Conservation (phyloP, 2,329 filamentous ascomycete genomes). For the Trichoderma oligosporum region DNA sequence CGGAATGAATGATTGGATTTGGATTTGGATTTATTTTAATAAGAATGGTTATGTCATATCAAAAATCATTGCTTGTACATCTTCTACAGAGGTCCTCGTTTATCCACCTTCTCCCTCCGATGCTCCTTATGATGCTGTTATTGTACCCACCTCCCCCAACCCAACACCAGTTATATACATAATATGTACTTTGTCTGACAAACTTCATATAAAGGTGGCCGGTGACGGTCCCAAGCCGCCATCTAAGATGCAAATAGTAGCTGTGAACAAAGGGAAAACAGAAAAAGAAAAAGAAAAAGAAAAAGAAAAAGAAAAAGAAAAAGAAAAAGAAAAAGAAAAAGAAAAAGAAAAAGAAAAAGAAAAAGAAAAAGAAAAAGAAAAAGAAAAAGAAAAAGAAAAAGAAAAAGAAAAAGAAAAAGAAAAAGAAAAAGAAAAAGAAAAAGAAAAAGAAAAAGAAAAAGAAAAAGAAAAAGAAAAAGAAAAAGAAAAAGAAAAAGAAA, state of each 20-base stretch:
- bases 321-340: too few relatives aligned
- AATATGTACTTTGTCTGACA: slow-evolving; percentile 16
- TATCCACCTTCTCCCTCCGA: slow-evolving; percentile 18
- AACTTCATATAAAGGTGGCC: not conserved
- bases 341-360: too few relatives aligned
- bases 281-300: not conserved
- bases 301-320: too few relatives aligned
- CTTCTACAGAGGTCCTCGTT: not conserved
- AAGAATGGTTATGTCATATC: not conserved
- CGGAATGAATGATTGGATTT: not conserved
- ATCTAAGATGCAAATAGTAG: slow-evolving; percentile 16
- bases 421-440: too few relatives aligned
- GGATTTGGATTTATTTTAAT: not conserved
- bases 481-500: too few relatives aligned
- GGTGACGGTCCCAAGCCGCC: slow-evolving; percentile 10
- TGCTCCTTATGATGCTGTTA: slow-evolving; percentile 16
- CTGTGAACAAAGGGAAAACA: not conserved
- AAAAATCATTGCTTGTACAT: slow-evolving; percentile 11
- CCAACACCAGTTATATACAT: slow-evolving; percentile 7
- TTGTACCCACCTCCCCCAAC: not conserved
- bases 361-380: too few relatives aligned
- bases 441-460: too few relatives aligned
- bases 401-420: too few relatives aligned
- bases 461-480: too few relatives aligned
- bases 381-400: too few relatives aligned